phyloP scores from a whole-genome alignment of 495 filamentous ascomycete genomes.

The Xanthoparmelia taractica region DNA sequence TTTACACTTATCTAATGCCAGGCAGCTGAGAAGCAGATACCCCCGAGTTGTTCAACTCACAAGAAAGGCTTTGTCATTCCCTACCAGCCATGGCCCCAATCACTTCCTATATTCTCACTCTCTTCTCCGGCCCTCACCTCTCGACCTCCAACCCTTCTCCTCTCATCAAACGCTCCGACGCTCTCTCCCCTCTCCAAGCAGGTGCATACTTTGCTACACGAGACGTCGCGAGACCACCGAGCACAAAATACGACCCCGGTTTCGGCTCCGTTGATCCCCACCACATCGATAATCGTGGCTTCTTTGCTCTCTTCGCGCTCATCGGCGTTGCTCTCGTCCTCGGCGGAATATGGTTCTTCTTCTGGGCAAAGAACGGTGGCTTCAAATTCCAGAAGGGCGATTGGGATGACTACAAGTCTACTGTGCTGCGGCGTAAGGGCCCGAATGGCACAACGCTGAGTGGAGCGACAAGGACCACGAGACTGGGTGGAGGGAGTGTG shows the following conservation, averaged over 20 bases:
- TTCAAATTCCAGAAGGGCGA: constrained; percentile 77
- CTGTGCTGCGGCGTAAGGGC: constrained; percentile 85
- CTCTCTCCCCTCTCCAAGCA: constrained; percentile 17
- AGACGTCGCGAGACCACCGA: constrained; percentile 9
- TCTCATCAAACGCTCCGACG: constrained; percentile 5
- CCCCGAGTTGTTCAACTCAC: not conserved
- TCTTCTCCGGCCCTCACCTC: not conserved
- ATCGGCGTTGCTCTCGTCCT: constrained; percentile 72
- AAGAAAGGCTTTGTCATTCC: not conserved
- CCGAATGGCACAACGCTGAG: constrained; percentile 76
- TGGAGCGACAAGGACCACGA: constrained; percentile 71
- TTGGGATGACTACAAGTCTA: constrained; percentile 98
- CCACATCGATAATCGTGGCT: constrained; percentile 74
- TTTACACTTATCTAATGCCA: not conserved
- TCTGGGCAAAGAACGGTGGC: constrained; percentile 93
- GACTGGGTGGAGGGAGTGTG: constrained; percentile 70
- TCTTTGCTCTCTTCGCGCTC: constrained; percentile 79
- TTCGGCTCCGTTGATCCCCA: constrained; percentile 52
- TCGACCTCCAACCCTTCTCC: not conserved
- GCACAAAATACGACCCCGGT: constrained; percentile 30
- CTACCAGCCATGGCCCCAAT: constrained; percentile 13
- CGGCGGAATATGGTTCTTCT: constrained; percentile 89
- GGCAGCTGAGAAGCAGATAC: not conserved
- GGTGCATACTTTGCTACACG: constrained; percentile 17
- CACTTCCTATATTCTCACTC: constrained; percentile 6